A percentile compares a stretch with the other conserved stretches of the same genome.
Evolutionary conservation across 164 flowering plant species (phyloP).

Genomic region (Aristolochia contorta): DNA sequence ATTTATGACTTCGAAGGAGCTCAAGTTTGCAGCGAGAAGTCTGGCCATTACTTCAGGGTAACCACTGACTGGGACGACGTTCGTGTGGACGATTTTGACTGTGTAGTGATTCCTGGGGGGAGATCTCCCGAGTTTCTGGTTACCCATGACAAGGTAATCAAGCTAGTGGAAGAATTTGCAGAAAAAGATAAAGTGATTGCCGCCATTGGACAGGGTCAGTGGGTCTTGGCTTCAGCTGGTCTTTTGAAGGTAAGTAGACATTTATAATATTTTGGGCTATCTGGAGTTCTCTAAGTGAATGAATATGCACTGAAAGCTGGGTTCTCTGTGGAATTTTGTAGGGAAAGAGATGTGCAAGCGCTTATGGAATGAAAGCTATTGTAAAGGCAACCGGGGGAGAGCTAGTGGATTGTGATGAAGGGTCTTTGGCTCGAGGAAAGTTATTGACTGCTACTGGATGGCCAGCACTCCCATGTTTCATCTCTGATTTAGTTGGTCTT

Average conservation of each 20-base stretch:
- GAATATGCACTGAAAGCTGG: neutral
- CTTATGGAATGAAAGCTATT: constrained; percentile 19
- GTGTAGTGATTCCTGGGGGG: constrained; percentile 28
- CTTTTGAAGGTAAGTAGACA: constrained; percentile 17
- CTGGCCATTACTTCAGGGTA: constrained; percentile 19
- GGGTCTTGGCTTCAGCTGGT: constrained; percentile 25
- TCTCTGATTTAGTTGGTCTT: constrained; percentile 15
- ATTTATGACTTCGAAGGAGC: constrained; percentile 20
- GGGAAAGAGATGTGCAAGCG: constrained; percentile 27
- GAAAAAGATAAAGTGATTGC: constrained; percentile 18
- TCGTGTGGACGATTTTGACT: constrained; percentile 19
- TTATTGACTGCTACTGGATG: constrained; percentile 24
- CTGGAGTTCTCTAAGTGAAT: neutral
- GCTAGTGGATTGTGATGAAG: constrained; percentile 13
- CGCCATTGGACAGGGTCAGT: constrained; percentile 23
- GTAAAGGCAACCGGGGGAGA: constrained; percentile 23
- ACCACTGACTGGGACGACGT: constrained; percentile 15
- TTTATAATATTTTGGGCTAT: neutral
- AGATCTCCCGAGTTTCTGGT: constrained; percentile 26
- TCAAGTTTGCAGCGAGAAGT: constrained; percentile 22
- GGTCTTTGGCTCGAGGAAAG: constrained; percentile 19
- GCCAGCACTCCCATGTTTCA: constrained; percentile 20
- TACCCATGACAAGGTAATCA: constrained; percentile 23
- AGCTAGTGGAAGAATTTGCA: constrained; percentile 20
- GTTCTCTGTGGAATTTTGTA: constrained; percentile 2